Evolutionary conservation across 2,329 filamentous ascomycete genomes (phyloP).

Genomic region (Paracoccidioides brasiliensis): DNA sequence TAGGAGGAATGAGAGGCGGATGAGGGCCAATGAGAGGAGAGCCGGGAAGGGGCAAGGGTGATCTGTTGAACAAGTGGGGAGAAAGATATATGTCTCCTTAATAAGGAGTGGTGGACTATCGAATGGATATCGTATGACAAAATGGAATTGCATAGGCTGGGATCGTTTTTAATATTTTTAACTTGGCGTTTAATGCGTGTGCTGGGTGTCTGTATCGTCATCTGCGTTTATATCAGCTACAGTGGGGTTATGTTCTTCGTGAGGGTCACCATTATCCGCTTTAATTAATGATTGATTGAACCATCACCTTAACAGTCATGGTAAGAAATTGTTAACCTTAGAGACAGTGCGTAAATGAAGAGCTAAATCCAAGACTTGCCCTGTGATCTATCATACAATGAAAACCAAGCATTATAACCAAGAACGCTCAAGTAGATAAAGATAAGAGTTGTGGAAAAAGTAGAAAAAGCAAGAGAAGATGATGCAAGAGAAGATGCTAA

Average conservation of each 20-base stretch:
- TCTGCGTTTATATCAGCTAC: background rate
- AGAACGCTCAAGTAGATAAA: background rate
- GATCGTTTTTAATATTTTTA: background rate
- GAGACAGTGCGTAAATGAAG: no score
- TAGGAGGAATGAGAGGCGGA: slow-evolving; percentile 48
- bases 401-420: background rate
- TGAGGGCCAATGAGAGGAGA: slow-evolving; percentile 52
- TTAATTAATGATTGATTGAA: background rate
- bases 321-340: no score
- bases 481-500: background rate
- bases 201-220: background rate
- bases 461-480: background rate
- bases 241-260: no score
- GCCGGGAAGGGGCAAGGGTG: slow-evolving; percentile 9
- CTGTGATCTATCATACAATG: no score
- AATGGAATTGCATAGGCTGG: background rate
- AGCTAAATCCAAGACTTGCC: no score
- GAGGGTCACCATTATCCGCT: no score
- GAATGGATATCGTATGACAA: background rate
- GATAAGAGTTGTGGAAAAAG: background rate
- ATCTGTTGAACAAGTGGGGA: background rate
- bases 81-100: no score
- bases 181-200: background rate
- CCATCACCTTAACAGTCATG: no score
- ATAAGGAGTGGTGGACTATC: no score